These are phyloP conservation scores for Hypseocharis bilobata DNA, from an alignment of 441 rosid species.

Conservation along the genomic window DNA sequence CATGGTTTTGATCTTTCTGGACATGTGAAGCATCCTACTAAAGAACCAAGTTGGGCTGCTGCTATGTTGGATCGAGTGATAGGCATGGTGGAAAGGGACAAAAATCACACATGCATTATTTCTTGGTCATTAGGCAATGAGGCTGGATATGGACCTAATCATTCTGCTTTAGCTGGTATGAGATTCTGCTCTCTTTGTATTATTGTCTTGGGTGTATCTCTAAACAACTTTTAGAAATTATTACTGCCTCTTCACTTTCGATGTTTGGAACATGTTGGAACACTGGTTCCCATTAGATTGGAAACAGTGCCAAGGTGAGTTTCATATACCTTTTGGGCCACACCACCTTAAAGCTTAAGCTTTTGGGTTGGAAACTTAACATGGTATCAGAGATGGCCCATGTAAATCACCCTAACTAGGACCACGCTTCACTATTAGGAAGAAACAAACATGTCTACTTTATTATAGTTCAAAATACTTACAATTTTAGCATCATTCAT, in stretches of 20 bases:
- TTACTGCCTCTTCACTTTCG: background rate
- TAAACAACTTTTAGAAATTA: slow-evolving; percentile 7
- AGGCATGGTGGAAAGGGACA: slow-evolving; percentile 97
- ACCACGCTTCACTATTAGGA: background rate
- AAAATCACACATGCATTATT: slow-evolving; percentile 84
- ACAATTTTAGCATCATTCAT: no score
- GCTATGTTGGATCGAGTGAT: slow-evolving; percentile 93
- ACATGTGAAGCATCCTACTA: slow-evolving; percentile 83
- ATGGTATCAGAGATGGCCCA: background rate
- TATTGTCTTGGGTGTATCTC: slow-evolving; percentile 2
- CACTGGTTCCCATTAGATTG: background rate
- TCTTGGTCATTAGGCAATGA: slow-evolving; percentile 96
- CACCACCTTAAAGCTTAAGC: background rate
- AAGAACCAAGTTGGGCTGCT: slow-evolving; percentile 78
- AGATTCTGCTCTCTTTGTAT: slow-evolving; percentile 15
- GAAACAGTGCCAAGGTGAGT: background rate
- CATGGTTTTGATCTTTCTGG: slow-evolving; percentile 71
- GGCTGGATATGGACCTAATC: slow-evolving; percentile 91
- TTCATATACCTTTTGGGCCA: background rate
- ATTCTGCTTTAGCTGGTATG: slow-evolving; percentile 88
- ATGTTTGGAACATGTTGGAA: background rate
- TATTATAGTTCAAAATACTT: no score
- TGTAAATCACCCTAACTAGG: background rate
- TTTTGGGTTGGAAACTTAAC: background rate
- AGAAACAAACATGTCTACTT: background rate